These are phyloP conservation scores for Leishmania martiniquensis DNA, from an alignment of 208 protist genomes.

Conservation along the genomic window DNA sequence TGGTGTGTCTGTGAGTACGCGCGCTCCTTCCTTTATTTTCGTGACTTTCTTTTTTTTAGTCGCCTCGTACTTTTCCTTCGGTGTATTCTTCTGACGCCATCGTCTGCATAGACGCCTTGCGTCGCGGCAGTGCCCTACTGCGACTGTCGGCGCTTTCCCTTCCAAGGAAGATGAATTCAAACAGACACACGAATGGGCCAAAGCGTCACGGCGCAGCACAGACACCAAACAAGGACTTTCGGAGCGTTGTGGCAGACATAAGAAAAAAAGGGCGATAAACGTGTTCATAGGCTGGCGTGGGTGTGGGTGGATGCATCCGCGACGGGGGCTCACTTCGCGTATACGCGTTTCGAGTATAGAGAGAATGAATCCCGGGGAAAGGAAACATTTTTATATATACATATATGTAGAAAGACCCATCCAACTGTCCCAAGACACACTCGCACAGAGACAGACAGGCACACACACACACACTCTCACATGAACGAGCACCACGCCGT, in stretches of 20 bases:
- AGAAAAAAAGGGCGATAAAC: no score
- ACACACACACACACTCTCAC: neutral
- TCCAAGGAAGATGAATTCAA: neutral
- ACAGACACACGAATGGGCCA: neutral
- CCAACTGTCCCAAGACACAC: no score
- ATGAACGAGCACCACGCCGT: neutral
- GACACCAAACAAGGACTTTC: no score
- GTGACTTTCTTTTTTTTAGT: neutral
- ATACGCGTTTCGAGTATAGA: no score
- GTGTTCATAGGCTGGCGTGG: no score
- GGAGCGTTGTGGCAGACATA: no score
- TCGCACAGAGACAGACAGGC: neutral
- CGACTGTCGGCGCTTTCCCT: neutral
- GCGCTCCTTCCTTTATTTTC: neutral
- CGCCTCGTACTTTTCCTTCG: neutral
- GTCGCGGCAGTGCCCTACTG: neutral
- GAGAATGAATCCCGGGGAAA: no score
- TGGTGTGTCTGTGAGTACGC: slow-evolving; percentile 5
- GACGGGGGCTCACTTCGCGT: no score
- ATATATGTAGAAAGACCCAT: no score
- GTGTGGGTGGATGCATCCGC: no score
- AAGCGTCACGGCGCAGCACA: no score
- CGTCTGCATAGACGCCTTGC: neutral
- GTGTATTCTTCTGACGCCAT: neutral
- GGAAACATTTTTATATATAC: no score